These are phyloP conservation scores for Plectranthus barbatus DNA, from an alignment of 257 asterid genomes.

Conservation along the genomic window DNA sequence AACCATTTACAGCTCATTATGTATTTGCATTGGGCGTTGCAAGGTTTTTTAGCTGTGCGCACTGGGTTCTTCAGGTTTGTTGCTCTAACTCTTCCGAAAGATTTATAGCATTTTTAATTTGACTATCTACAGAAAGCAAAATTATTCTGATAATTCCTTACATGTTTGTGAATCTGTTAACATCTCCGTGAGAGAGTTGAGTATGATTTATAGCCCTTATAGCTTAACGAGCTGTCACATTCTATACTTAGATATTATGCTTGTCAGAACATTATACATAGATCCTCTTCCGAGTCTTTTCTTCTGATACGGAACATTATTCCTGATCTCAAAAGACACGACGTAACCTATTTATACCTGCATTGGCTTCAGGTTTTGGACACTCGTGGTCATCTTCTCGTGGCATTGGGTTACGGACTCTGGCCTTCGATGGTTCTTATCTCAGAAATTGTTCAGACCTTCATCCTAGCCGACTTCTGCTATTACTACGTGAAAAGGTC, in stretches of 20 bases:
- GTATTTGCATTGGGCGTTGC: slow-evolving; percentile 64
- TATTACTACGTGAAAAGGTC: slow-evolving; percentile 73
- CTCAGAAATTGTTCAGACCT: slow-evolving; percentile 65
- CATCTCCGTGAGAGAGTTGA: neutral
- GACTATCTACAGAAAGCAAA: neutral
- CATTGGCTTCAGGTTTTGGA: slow-evolving; percentile 44
- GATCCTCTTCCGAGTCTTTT: neutral
- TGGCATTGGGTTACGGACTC: slow-evolving; percentile 59
- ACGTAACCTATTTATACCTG: neutral
- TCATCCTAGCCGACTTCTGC: slow-evolving; percentile 68
- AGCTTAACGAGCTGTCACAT: neutral
- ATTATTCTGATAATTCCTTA: neutral
- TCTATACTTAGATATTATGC: neutral
- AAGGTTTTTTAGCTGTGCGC: slow-evolving; percentile 66
- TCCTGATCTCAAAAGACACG: too few species aligned
- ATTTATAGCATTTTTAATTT: neutral
- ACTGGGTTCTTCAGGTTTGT: slow-evolving; percentile 63
- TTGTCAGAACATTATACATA: neutral
- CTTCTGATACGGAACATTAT: too few species aligned
- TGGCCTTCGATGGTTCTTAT: slow-evolving; percentile 72
- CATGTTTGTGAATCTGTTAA: neutral
- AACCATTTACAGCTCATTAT: slow-evolving; percentile 62
- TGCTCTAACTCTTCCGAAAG: neutral
- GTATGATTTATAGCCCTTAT: neutral
- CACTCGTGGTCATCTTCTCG: slow-evolving; percentile 52